Evolutionary conservation across 1,284 basidiomycete species (phyloP).

Genomic region (Irpex sp.): DNA sequence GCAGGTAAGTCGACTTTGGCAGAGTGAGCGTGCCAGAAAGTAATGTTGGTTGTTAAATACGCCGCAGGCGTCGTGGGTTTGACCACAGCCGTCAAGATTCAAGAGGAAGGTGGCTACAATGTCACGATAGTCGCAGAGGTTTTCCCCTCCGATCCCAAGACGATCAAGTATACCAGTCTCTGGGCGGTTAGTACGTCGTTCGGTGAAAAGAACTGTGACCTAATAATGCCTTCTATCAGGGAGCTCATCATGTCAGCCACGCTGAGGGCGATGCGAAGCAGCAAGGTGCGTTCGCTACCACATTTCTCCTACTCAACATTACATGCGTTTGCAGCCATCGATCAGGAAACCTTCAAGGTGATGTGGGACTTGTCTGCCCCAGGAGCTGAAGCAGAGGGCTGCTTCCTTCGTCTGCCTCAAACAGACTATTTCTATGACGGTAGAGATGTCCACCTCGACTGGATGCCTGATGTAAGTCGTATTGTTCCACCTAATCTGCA

Average conservation of each 20-base stretch:
- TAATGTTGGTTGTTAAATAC: background rate
- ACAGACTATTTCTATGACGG: slow-evolving; percentile 53
- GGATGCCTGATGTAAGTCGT: slow-evolving; percentile 58
- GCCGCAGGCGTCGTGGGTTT: slow-evolving; percentile 65
- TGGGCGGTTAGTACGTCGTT: slow-evolving; percentile 61
- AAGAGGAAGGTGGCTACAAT: slow-evolving; percentile 50
- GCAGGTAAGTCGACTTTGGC: slow-evolving; percentile 21
- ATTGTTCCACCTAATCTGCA: no score
- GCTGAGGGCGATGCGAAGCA: slow-evolving; percentile 45
- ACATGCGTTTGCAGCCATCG: slow-evolving; percentile 44
- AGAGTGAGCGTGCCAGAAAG: background rate
- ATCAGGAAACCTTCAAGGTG: slow-evolving; percentile 65
- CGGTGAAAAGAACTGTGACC: slow-evolving; percentile 4
- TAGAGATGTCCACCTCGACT: slow-evolving; percentile 41
- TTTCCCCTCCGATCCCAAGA: slow-evolving; percentile 64
- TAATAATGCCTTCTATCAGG: slow-evolving; percentile 28
- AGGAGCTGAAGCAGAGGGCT: slow-evolving; percentile 46
- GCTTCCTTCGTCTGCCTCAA: slow-evolving; percentile 59
- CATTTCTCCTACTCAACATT: background rate
- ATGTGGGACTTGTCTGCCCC: slow-evolving; percentile 70
- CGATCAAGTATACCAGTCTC: slow-evolving; percentile 65
- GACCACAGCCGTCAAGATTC: slow-evolving; percentile 63
- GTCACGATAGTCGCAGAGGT: slow-evolving; percentile 67
- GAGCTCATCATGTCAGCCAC: slow-evolving; percentile 68
- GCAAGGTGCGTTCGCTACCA: slow-evolving; percentile 35